phyloP scores from a whole-genome alignment of 169 alveolate species.

The Neospora caninum region DNA sequence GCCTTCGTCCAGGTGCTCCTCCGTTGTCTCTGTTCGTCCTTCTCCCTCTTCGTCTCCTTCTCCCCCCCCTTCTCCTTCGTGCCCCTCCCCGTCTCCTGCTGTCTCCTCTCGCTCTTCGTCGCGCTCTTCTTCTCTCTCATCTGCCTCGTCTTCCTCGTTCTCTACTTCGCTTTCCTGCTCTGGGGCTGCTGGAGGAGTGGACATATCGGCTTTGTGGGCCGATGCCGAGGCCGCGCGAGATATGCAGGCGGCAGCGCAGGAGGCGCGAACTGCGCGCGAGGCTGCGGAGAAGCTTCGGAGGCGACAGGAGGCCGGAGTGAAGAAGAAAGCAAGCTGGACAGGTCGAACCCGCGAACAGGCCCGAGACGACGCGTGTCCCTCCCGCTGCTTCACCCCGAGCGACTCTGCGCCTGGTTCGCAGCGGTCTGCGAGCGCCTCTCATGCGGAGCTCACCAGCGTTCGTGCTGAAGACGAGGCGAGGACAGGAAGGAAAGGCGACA shows the following conservation, averaged over 20 bases:
- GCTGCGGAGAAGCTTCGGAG: background rate
- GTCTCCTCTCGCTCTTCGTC: background rate
- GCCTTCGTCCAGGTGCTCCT: too few relatives aligned
- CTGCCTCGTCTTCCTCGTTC: background rate
- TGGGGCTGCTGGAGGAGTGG: background rate
- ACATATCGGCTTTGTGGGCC: slow-evolving; percentile 1
- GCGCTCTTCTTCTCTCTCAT: background rate
- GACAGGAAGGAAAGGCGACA: too few relatives aligned
- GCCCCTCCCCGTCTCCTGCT: too few relatives aligned
- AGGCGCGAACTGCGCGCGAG: background rate
- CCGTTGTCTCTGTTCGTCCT: too few relatives aligned
- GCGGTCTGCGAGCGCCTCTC: too few relatives aligned
- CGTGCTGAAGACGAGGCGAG: too few relatives aligned
- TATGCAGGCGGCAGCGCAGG: background rate
- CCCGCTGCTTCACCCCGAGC: too few relatives aligned
- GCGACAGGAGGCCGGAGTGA: background rate
- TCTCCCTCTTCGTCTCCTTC: too few relatives aligned
- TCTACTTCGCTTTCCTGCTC: background rate
- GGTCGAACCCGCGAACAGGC: background rate
- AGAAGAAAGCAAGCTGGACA: background rate
- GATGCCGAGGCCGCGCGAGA: background rate
- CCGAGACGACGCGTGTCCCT: too few relatives aligned
- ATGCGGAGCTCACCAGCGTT: too few relatives aligned
- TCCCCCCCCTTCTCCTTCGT: too few relatives aligned
- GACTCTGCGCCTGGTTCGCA: too few relatives aligned